Conservation (phyloP, 192 early-diverging fungal genomes). For the Linnemannia schmuckeri region DNA sequence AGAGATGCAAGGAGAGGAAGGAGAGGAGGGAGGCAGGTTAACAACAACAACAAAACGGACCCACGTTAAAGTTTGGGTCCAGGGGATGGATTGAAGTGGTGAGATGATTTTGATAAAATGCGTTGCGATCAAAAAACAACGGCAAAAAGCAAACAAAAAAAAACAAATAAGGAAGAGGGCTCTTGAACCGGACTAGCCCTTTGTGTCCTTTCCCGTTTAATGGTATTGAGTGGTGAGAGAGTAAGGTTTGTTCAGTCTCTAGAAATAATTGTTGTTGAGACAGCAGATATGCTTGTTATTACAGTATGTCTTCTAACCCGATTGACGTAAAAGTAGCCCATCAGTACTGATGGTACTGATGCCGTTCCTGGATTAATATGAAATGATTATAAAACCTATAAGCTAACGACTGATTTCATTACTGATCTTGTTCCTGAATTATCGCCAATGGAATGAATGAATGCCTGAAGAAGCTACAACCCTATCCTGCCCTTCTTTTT, state of each 20-base stretch:
- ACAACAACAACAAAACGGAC: not conserved
- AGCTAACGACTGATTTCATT: not conserved
- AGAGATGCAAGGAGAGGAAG: not conserved
- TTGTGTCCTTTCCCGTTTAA: not conserved
- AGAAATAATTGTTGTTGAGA: not conserved
- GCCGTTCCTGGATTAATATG: not conserved
- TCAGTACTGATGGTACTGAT: not conserved
- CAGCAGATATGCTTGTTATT: not conserved
- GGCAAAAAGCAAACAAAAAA: not conserved
- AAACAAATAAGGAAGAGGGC: not conserved
- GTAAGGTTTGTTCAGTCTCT: not conserved
- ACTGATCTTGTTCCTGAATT: not conserved
- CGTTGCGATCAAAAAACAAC: not conserved
- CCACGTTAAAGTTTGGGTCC: constrained; percentile 2
- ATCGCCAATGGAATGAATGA: not conserved
- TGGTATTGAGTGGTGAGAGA: not conserved
- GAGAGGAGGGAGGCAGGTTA: not conserved
- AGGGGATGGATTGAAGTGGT: not conserved
- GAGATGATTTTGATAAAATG: not conserved
- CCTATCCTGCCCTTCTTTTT: not conserved
- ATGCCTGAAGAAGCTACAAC: no score
- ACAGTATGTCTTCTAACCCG: not conserved
- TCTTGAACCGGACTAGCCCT: not conserved
- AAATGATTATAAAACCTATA: not conserved
- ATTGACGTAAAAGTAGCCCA: not conserved